Base-by-base conservation (phyloP, 345 rosid species). In the Gossypioides kirkii region DNA sequence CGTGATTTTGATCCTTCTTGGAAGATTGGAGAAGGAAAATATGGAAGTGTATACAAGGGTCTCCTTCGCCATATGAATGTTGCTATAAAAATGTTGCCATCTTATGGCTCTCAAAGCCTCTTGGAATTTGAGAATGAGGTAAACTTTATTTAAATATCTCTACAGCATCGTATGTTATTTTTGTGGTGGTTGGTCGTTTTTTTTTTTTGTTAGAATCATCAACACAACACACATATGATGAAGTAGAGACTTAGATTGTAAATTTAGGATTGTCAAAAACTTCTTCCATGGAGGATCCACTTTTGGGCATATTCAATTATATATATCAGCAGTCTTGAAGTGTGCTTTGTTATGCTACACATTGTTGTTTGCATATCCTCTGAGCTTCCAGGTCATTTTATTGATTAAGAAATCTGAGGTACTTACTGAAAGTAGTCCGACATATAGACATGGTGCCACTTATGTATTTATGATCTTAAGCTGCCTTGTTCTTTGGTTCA, bases 1-100 rank as follows among this genome's bases (percentile, higher is more conserved):
- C 80, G 81, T 50, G 73, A 84, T 41, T 89, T 94, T 56, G 94
- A 94, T 65, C 95, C 85, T 3, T 86, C 91, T 61, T 83, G 87
- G 88, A 91, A 85, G 82, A 91, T 94, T 72, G 91, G 92, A 72
- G 98, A 91, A 68, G 97, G 96, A 74, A 85, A 78, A 75, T 85
- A 83, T 67, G 98, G 98, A 77, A 88, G 87, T 77, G 78, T 88
- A 54, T 94, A 91, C 79, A 87, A 81, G 80, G 96, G 98, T 67
- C 60, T 83, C 46, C 91, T 94, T 61, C 90, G 81, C 76, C 83
- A 89, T 80, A 62, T 84, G 74, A 85, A 82, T 73, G 95, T 94
- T 66, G 94, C 93, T 70, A 85, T 94, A 66, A 91, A 89, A 84
- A 94, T 94, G 94, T 83, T 91, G 70, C 97, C 94, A 45, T 84